Base-by-base conservation (phyloP, 441 rosid species). In the Rhodomyrtus psidioides region DNA sequence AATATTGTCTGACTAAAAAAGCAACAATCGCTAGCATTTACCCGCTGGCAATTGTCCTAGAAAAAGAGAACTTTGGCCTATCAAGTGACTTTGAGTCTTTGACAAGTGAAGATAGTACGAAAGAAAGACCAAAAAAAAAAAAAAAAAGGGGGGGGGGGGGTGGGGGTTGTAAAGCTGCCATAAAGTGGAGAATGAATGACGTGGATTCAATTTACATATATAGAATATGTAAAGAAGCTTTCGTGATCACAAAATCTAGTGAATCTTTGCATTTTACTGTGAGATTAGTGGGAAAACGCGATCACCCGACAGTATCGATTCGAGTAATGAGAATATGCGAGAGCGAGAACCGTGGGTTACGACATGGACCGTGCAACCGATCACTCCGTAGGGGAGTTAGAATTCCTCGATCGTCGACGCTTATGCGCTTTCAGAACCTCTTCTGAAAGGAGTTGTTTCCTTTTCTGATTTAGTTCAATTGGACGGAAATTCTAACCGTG, bases 251-350 rank as follows among this genome's bases (percentile, higher is more conserved):
- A 34, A 34, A 39, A 70, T 39, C 15, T 9, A 39, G 49, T 6
- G n/a, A 70, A 70, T 19, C 15, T 70, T 21, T 1, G 34, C n/a
- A 9, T 39, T 12, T 39, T 70, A 39, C 16, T 21, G 23, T 34
- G 21, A 2, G 16, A 70, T 10, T 10, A 39, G 79, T 21, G 79
- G 49, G n/a, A n/a, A 39, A 39, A 39, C 3, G n/a, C 1, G n/a
- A 70, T 0, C 2, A 2, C 12, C 49, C 2, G 16, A 34, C 0
- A n/a, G 0, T 14, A 10, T 19, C 7, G 4, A 42, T 70, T 34
- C 14, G 53, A 70, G 79, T 10, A n/a, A 10, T 6, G 49, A 70
- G 46, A 70, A 34, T 34, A 70, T 19, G 6, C 10, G 8, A 30
- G 79, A 42, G 1, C 4, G 0, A 19, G 26, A 65, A 19, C 19